A percentile compares a stretch with the other conserved stretches of the same genome.
phyloP scores from a whole-genome alignment of 257 asterid genomes.

The Fraxinus excelsior region DNA sequence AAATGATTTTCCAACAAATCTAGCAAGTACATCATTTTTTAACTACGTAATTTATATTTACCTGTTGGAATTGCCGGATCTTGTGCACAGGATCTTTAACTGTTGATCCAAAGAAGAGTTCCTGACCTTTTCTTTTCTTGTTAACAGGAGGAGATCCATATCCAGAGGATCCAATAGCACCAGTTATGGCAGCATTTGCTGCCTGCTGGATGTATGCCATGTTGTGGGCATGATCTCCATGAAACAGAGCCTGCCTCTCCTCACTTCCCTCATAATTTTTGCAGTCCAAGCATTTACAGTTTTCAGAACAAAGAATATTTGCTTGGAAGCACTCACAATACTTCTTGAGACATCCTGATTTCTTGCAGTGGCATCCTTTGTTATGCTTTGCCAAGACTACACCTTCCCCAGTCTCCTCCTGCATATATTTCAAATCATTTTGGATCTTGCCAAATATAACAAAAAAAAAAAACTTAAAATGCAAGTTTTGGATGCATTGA shows the following conservation, averaged over 20 bases:
- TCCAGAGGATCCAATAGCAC: slow-evolving; percentile 91
- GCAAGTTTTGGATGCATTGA: slow-evolving; percentile 10
- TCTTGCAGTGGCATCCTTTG: slow-evolving; percentile 96
- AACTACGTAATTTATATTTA: slow-evolving; percentile 32
- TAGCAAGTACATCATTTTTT: slow-evolving; percentile 9
- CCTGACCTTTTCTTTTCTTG: slow-evolving; percentile 80
- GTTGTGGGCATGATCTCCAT: slow-evolving; percentile 76
- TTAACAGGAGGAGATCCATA: slow-evolving; percentile 76
- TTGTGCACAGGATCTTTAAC: slow-evolving; percentile 53
- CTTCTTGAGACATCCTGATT: slow-evolving; percentile 94
- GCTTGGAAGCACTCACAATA: slow-evolving; percentile 97
- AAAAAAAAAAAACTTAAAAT: slow-evolving; percentile 3
- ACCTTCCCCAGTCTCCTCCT: slow-evolving; percentile 75
- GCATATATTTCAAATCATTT: slow-evolving; percentile 21
- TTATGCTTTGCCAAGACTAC: slow-evolving; percentile 69
- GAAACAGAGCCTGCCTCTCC: slow-evolving; percentile 87
- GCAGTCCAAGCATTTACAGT: slow-evolving; percentile 93
- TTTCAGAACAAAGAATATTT: slow-evolving; percentile 90
- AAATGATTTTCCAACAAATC: slow-evolving; percentile 13
- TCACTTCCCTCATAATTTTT: slow-evolving; percentile 92
- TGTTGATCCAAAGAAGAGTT: slow-evolving; percentile 61
- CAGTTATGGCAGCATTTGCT: slow-evolving; percentile 95
- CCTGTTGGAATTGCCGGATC: slow-evolving; percentile 73
- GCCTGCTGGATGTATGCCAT: slow-evolving; percentile 77
- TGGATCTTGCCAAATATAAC: slow-evolving; percentile 17